phyloP scores from a whole-genome alignment of 1,284 basidiomycete species.

The Cryptococcus neoformans region DNA sequence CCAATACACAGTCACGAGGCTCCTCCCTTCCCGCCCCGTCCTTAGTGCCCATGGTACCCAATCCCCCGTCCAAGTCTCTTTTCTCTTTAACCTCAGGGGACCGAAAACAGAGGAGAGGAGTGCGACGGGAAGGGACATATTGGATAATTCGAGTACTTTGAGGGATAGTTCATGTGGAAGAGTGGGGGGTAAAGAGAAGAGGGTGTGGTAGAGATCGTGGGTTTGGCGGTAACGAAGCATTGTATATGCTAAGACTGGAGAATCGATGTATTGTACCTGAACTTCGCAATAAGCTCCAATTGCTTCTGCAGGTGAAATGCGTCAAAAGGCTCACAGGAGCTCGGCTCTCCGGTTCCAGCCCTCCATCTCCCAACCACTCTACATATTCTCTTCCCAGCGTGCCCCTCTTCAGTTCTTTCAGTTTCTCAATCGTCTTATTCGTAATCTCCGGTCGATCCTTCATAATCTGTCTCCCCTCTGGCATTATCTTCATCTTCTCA shows the following conservation, averaged over 20 bases:
- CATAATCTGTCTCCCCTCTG: slow-evolving; percentile 78
- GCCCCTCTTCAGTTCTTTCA: slow-evolving; percentile 67
- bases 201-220: slow-evolving; percentile 67
- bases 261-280: slow-evolving; percentile 92
- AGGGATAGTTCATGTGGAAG: slow-evolving; percentile 92
- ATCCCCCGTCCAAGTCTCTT: slow-evolving; percentile 54
- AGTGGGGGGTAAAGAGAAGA: slow-evolving; percentile 82
- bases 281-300: not conserved
- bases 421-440: slow-evolving; percentile 66
- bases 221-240: slow-evolving; percentile 98
- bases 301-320: not conserved
- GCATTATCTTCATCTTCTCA: slow-evolving; percentile 70
- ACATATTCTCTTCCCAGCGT: slow-evolving; percentile 85
- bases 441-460: slow-evolving; percentile 80
- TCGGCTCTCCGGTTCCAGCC: slow-evolving; percentile 92
- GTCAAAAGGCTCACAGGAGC: slow-evolving; percentile 63
- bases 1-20: slow-evolving; percentile 91
- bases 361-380: slow-evolving; percentile 85
- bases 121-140: slow-evolving; percentile 87
- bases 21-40: slow-evolving; percentile 67
- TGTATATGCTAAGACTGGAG: slow-evolving; percentile 90
- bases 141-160: slow-evolving; percentile 93
- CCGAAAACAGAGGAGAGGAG: slow-evolving; percentile 75
- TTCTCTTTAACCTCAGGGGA: slow-evolving; percentile 47
- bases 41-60: slow-evolving; percentile 88